These are phyloP conservation scores for Leccinum obscurum DNA, from an alignment of 768 basidiomycete genomes.

Conservation along the genomic window DNA sequence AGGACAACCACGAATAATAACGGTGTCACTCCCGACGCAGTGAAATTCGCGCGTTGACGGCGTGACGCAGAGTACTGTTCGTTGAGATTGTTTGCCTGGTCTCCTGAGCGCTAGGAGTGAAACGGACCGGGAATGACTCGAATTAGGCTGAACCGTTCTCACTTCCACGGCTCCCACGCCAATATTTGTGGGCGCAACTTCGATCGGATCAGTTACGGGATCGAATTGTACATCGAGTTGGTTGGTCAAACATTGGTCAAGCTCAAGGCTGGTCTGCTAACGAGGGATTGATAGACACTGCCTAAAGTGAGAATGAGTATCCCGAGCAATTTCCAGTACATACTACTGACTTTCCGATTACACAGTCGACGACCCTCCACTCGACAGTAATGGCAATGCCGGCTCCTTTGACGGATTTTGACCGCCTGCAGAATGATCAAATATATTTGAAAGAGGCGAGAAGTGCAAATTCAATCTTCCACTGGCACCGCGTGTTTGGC, in stretches of 20 bases:
- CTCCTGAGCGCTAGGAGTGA: background rate
- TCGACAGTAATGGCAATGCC: background rate
- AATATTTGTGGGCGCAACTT: background rate
- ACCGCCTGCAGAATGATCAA: background rate
- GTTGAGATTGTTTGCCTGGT: background rate
- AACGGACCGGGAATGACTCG: background rate
- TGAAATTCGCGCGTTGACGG: too few species aligned
- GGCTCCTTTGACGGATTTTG: background rate
- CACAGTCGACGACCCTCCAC: background rate
- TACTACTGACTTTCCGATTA: background rate
- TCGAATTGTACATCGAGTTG: background rate
- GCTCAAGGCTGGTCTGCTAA: background rate
- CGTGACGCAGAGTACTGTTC: background rate
- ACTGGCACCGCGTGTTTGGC: background rate
- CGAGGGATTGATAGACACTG: background rate
- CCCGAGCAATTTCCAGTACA: too few species aligned
- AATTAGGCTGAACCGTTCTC: background rate
- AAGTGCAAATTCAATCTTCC: too few species aligned
- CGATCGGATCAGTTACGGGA: too few species aligned
- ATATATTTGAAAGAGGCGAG: background rate
- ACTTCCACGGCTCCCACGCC: background rate
- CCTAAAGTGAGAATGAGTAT: background rate
- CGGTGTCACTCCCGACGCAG: background rate
- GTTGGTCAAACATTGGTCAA: background rate
- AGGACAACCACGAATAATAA: background rate